These are phyloP conservation scores for Cunninghamia lanceolata DNA, from an alignment of 75 land plant species.

Conservation along the genomic window DNA sequence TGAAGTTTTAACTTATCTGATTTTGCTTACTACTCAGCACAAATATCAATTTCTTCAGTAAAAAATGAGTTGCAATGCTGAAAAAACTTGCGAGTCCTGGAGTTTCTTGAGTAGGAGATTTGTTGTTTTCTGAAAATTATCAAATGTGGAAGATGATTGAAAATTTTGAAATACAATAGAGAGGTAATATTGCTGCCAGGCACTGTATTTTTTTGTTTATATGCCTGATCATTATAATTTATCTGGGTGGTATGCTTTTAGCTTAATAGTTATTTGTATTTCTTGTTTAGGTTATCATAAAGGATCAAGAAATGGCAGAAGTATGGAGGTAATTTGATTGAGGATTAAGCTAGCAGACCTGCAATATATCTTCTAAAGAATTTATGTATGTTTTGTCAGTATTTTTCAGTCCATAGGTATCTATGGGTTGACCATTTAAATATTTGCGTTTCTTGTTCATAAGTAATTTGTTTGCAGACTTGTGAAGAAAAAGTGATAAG, in stretches of 20 bases:
- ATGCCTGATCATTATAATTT: not conserved
- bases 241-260: not conserved
- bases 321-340: not conserved
- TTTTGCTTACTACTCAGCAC: not conserved
- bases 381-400: not conserved
- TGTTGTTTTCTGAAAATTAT: not conserved
- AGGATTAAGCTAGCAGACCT: not conserved
- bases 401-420: not conserved
- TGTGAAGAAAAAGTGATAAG: not conserved
- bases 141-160: not conserved
- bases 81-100: not conserved
- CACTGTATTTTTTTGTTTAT: not conserved
- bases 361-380: not conserved
- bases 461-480: not conserved
- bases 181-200: not conserved
- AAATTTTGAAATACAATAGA: not conserved
- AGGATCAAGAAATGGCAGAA: not conserved
- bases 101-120: not conserved
- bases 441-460: not conserved
- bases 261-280: not conserved
- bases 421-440: not conserved
- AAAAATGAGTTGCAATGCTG: not conserved
- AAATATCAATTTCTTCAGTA: not conserved
- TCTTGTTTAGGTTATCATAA: not conserved
- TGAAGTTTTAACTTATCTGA: not conserved